phyloP scores from a whole-genome alignment of 1,139 yeast species.

The Candida anutae region DNA sequence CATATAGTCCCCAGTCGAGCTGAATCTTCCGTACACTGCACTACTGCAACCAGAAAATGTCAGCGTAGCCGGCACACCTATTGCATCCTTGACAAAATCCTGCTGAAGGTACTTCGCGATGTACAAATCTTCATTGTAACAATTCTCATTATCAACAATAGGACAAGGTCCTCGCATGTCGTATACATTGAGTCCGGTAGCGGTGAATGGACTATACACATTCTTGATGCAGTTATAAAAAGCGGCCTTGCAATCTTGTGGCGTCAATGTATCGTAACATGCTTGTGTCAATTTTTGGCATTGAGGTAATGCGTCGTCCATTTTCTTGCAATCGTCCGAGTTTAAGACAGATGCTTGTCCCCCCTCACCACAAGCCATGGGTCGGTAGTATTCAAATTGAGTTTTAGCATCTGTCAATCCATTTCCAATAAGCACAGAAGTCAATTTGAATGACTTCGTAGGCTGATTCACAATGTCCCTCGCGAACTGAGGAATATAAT shows the following conservation, averaged over 20 bases:
- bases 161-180: slow-evolving; percentile 60
- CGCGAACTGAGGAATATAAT: slow-evolving; percentile 76
- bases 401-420: slow-evolving; percentile 73
- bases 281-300: slow-evolving; percentile 45
- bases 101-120: slow-evolving; percentile 53
- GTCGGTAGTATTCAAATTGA: slow-evolving; percentile 63
- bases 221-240: slow-evolving; percentile 28
- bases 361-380: slow-evolving; percentile 82
- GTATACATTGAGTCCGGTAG: slow-evolving; percentile 60
- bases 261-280: slow-evolving; percentile 45
- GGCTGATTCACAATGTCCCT: slow-evolving; percentile 59
- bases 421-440: slow-evolving; percentile 73
- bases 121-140: slow-evolving; percentile 52
- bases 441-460: slow-evolving; percentile 58
- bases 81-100: slow-evolving; percentile 50
- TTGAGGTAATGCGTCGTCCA: slow-evolving; percentile 47
- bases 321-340: slow-evolving; percentile 51
- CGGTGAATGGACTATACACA: slow-evolving; percentile 44
- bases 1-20: slow-evolving; percentile 52
- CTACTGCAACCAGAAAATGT: slow-evolving; percentile 49
- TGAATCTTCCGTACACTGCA: slow-evolving; percentile 48
- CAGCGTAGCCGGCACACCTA: slow-evolving; percentile 50
- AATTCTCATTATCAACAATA: slow-evolving; percentile 40
- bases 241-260: slow-evolving; percentile 50
- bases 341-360: slow-evolving; percentile 62